phyloP scores from a whole-genome alignment of 495 filamentous ascomycete species.

The Xylaria acuta region DNA sequence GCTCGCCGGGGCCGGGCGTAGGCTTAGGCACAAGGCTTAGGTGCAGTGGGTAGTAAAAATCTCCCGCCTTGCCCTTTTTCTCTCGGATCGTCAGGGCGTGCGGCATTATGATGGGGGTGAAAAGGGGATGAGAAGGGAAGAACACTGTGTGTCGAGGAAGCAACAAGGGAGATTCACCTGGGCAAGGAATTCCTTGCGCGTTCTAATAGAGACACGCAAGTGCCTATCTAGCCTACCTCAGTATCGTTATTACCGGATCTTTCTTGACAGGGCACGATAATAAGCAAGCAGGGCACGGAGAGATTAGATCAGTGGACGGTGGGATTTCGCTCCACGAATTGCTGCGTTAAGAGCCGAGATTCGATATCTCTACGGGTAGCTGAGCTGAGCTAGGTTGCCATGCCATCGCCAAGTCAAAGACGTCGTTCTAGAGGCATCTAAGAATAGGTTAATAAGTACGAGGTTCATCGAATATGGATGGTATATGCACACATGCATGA shows the following conservation, averaged over 20 bases:
- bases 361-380: background rate
- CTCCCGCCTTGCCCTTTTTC: conserved; percentile 73
- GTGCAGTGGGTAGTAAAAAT: conserved; percentile 80
- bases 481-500: background rate
- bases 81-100: conserved; percentile 49
- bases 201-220: background rate
- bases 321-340: background rate
- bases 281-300: background rate
- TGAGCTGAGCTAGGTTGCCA: background rate
- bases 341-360: background rate
- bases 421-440: background rate
- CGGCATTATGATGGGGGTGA: conserved; percentile 43
- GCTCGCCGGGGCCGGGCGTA: conserved; percentile 62
- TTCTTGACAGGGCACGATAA: background rate
- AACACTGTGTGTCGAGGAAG: background rate
- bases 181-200: background rate
- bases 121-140: background rate
- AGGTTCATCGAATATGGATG: background rate
- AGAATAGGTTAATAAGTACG: background rate
- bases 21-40: conserved; percentile 61
- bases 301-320: background rate
- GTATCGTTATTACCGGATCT: background rate
- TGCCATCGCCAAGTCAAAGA: background rate
- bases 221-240: background rate
- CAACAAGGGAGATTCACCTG: background rate